Conservation (phyloP, 1,284 basidiomycete genomes). For the Ceratobasidium sp. region DNA sequence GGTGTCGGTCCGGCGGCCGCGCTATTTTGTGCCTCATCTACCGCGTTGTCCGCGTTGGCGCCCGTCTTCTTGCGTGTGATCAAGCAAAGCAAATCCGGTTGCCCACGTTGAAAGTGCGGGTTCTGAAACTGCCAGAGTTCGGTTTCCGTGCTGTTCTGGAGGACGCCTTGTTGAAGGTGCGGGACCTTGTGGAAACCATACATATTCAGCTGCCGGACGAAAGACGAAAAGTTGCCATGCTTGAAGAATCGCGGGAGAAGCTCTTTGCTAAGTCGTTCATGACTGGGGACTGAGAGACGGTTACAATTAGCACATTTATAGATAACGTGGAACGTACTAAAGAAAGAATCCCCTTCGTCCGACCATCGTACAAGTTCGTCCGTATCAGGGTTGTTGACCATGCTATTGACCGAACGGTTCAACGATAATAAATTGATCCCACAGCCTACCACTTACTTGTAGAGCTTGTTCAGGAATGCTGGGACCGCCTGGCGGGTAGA, state of each 20-base stretch:
- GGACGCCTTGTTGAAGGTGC: constrained; percentile 93
- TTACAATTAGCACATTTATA: constrained; percentile 95
- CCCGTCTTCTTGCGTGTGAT: constrained; percentile 81
- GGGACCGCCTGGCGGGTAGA: constrained; percentile 61
- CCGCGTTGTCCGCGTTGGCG: constrained; percentile 52
- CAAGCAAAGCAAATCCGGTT: constrained; percentile 89
- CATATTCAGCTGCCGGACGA: constrained; percentile 96
- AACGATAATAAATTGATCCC: constrained; percentile 29
- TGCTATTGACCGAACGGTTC: constrained; percentile 65
- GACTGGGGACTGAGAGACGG: constrained; percentile 97
- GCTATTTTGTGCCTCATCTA: constrained; percentile 38
- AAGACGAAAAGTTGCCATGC: constrained; percentile 95
- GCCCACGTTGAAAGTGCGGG: constrained; percentile 87
- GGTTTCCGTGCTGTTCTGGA: constrained; percentile 81
- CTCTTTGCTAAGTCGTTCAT: constrained; percentile 96
- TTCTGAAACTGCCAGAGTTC: constrained; percentile 97
- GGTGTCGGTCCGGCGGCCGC: constrained; percentile 41
- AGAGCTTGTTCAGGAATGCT: constrained; percentile 92
- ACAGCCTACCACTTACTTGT: constrained; percentile 68
- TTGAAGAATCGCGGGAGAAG: constrained; percentile 96
- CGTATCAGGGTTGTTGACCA: constrained; percentile 88
- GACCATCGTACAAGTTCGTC: constrained; percentile 91
- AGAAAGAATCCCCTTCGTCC: constrained; percentile 88
- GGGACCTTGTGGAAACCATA: constrained; percentile 99
- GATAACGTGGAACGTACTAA: constrained; percentile 64